Conservation (phyloP, 1,284 basidiomycete genomes). For the Apiotrichum mycotoxinovorans region DNA sequence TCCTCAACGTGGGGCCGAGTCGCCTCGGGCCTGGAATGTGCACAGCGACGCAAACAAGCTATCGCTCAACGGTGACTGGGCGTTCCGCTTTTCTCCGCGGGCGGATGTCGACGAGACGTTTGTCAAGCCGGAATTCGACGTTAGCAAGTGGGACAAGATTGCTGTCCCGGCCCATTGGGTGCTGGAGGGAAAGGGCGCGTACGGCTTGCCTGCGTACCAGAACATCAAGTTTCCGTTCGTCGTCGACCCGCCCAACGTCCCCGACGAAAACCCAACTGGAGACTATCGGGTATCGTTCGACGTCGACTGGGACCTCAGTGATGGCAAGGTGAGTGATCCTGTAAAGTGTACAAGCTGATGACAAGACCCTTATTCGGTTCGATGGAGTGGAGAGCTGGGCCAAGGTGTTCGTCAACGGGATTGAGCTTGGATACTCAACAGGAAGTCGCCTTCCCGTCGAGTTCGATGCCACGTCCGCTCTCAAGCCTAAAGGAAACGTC, state of each 20-base stretch:
- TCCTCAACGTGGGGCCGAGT: slow-evolving; percentile 8
- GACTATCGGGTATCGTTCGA: slow-evolving; percentile 13
- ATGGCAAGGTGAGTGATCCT: slow-evolving; percentile 4
- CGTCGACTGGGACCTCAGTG: background rate
- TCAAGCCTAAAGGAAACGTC: slow-evolving; percentile 7
- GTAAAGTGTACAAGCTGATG: background rate
- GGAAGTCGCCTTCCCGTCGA: slow-evolving; percentile 15
- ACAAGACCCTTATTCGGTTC: slow-evolving; percentile 16
- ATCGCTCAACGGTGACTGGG: slow-evolving; percentile 25
- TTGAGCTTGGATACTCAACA: slow-evolving; percentile 4
- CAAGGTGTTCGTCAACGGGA: slow-evolving; percentile 21
- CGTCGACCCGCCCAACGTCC: slow-evolving; percentile 15
- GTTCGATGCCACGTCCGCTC: slow-evolving; percentile 13
- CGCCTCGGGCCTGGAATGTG: slow-evolving; percentile 15
- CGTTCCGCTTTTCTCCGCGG: slow-evolving; percentile 20
- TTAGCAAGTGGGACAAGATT: slow-evolving; percentile 8
- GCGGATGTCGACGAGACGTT: slow-evolving; percentile 6
- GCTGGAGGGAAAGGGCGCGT: slow-evolving; percentile 15
- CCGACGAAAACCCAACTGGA: slow-evolving; percentile 22
- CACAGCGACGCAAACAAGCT: slow-evolving; percentile 3
- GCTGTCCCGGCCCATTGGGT: slow-evolving; percentile 16
- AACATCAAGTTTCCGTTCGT: slow-evolving; percentile 20
- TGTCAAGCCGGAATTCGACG: background rate
- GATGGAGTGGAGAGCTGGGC: slow-evolving; percentile 21
- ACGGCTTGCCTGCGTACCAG: slow-evolving; percentile 15